Base-by-base conservation (phyloP, 805 yeast species). In the Ogataea henricii region DNA sequence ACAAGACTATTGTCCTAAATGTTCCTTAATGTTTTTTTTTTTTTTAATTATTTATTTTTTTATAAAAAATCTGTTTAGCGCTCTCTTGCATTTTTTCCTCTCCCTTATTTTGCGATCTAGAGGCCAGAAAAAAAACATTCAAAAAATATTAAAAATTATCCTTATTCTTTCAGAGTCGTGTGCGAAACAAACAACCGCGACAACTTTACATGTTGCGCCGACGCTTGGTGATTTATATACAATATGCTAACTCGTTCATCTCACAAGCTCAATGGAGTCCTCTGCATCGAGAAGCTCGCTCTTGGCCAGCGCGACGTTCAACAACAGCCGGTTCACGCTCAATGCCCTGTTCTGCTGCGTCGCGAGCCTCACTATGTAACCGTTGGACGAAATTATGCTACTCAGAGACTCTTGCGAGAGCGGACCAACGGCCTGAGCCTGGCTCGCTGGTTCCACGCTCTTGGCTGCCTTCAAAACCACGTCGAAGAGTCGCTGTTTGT, bases 401-500 rank as follows among this genome's bases (percentile, higher is more conserved):
- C 9, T 30, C 34, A 30, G n/a, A 30, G 9, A n/a, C 17, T 30
- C 30, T 33, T 12, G 47, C 13, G 16, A 39, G 25, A 16, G 14
- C 16, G 12, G 6, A 23, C 9, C 9, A 27, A 27, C 30, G n/a
- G n/a, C 30, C 30, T 10, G 7, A 12, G 30, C n/a, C 13, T 9
- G 5, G 30, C 30, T 27, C 13, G 30, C 10, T 27, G 4, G n/a
- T 12, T 8, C 14, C 6, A 30, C 34, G 8, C n/a, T 13, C 27
- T 27, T 46, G 1, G 54, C 49, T 2, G 36, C 33, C 26, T 49
- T 32, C 13, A 40, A 39, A n/a, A 52, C 48, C 13, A 53, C 23
- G 12, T 43, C 49, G 13, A 49, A 39, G 13, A 56, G 32, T 22
- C 62, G 43, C 13, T 52, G 49, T 10, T 44, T 44, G 18, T 59